These are phyloP conservation scores for Rubroshorea leprosula DNA, from an alignment of 345 rosid species.

Conservation along the genomic window DNA sequence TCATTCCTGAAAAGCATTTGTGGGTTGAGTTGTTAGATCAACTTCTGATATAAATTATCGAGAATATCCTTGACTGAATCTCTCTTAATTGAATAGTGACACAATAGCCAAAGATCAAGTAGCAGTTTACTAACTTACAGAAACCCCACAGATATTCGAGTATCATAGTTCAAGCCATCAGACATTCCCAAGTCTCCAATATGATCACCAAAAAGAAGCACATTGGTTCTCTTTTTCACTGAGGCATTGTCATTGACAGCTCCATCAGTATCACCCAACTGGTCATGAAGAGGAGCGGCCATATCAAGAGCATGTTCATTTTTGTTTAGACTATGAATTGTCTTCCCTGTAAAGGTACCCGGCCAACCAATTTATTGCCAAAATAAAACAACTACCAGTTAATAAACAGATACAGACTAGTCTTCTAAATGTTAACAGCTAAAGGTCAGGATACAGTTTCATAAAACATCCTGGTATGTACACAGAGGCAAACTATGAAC, in stretches of 20 bases:
- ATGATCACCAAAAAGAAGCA: conserved; percentile 86
- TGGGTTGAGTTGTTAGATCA: conserved; percentile 12
- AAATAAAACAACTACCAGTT: not conserved
- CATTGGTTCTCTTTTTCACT: conserved; percentile 66
- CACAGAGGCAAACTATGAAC: not conserved
- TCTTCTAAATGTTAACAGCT: too few species aligned
- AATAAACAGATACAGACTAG: not conserved
- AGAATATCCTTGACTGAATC: not conserved
- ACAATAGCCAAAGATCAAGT: too few species aligned
- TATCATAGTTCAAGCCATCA: conserved; percentile 73
- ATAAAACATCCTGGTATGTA: too few species aligned
- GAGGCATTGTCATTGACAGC: conserved; percentile 31
- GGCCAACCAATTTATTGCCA: not conserved
- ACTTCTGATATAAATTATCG: not conserved
- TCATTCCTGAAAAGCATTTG: conserved; percentile 51
- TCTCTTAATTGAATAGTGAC: too few species aligned
- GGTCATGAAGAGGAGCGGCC: conserved; percentile 77
- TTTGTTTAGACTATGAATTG: conserved; percentile 77
- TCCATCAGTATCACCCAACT: conserved; percentile 36
- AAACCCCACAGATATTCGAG: conserved; percentile 74
- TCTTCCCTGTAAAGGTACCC: conserved; percentile 46
- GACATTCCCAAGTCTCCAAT: conserved; percentile 85
- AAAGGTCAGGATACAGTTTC: not conserved
- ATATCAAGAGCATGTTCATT: conserved; percentile 88
- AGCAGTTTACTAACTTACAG: conserved; percentile 44